These are phyloP conservation scores for Claviceps africana DNA, from an alignment of 2,329 filamentous ascomycete genomes.

Conservation along the genomic window DNA sequence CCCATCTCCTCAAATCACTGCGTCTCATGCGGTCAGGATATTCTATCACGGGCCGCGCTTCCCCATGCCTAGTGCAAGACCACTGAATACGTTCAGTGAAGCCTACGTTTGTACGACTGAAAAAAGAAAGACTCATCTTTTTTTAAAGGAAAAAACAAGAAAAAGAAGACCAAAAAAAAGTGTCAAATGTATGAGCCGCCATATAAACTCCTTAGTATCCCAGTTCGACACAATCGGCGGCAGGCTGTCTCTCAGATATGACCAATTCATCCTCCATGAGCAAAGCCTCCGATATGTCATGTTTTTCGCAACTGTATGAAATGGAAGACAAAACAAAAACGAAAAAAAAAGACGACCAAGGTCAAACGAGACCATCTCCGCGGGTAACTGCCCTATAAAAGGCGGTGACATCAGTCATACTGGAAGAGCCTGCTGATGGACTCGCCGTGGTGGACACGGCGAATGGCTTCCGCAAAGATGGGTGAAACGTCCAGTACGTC, in stretches of 20 bases:
- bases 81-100: not conserved
- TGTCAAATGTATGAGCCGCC: not conserved
- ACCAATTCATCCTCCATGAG: not conserved
- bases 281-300: not conserved
- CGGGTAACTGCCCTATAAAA: not conserved
- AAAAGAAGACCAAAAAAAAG: too few relatives aligned
- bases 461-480: slow-evolving; percentile 89
- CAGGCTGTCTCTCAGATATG: not conserved
- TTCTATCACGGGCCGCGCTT: not conserved
- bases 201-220: not conserved
- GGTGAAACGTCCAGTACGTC: slow-evolving; percentile 82
- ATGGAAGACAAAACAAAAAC: not conserved
- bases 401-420: slow-evolving; percentile 13
- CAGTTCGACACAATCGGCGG: not conserved
- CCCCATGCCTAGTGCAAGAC: not conserved
- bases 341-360: not conserved
- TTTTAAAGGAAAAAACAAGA: not conserved
- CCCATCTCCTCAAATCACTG: not conserved
- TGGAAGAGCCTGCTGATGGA: slow-evolving; percentile 87
- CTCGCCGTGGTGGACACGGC: slow-evolving; percentile 92
- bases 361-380: not conserved
- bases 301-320: not conserved
- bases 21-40: not conserved
- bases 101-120: not conserved
- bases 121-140: not conserved